phyloP scores from a whole-genome alignment of 75 land plant genomes.

The Pinus tabuliformis region DNA sequence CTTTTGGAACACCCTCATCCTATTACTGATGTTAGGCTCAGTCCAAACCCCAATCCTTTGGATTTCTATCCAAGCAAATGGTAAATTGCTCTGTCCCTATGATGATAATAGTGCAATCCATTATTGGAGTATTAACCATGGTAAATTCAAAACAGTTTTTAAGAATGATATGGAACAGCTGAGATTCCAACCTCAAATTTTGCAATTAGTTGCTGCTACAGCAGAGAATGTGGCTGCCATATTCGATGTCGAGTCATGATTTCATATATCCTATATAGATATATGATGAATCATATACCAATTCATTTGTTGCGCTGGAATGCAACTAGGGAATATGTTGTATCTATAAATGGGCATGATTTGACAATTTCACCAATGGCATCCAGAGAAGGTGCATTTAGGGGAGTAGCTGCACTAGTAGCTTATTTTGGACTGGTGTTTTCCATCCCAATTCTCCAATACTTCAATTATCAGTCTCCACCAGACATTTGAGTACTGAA shows the following conservation, averaged over 20 bases:
- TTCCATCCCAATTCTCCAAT: too few relatives aligned
- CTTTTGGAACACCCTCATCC: constrained; percentile 70
- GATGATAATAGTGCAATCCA: constrained; percentile 75
- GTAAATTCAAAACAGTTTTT: constrained; percentile 41
- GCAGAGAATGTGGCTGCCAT: constrained; percentile 56
- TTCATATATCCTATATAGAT: too few relatives aligned
- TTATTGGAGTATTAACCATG: constrained; percentile 68
- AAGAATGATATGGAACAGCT: constrained; percentile 63
- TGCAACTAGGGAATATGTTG: too few relatives aligned
- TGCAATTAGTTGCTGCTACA: constrained; percentile 55
- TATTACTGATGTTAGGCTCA: constrained; percentile 91
- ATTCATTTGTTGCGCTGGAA: too few relatives aligned
- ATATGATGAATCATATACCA: too few relatives aligned
- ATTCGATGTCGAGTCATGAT: constrained; percentile 62
- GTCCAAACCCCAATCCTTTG: constrained; percentile 72
- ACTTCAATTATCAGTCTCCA: too few relatives aligned
- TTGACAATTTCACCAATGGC: too few relatives aligned
- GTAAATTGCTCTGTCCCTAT: constrained; percentile 69
- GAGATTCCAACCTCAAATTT: constrained; percentile 62
- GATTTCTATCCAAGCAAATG: constrained; percentile 76
- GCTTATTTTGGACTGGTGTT: too few relatives aligned
- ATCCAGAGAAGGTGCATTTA: too few relatives aligned
- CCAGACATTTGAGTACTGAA: too few relatives aligned
- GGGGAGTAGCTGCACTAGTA: too few relatives aligned
- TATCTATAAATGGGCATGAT: too few relatives aligned